These are phyloP conservation scores for Talaromyces wortmannii DNA, from an alignment of 495 filamentous ascomycete species.

Conservation along the genomic window DNA sequence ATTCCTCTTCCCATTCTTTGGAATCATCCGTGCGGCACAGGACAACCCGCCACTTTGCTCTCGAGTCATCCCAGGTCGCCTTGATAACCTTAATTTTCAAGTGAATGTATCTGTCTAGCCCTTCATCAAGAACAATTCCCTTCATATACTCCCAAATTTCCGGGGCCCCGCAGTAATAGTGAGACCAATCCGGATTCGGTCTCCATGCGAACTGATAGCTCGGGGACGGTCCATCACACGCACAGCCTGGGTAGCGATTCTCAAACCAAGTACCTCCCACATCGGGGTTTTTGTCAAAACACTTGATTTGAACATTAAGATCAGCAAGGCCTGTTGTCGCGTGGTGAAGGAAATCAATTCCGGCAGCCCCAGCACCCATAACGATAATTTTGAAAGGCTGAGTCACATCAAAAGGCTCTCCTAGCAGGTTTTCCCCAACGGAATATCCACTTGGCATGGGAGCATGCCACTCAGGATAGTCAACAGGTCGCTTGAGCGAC, in stretches of 20 bases:
- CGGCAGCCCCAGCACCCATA: slow-evolving; percentile 5
- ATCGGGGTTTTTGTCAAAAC: slow-evolving; percentile 35
- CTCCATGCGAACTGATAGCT: slow-evolving; percentile 30
- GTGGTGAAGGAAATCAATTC: slow-evolving; percentile 2
- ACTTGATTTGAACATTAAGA: neutral
- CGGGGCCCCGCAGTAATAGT: slow-evolving; percentile 35
- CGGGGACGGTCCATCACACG: slow-evolving; percentile 24
- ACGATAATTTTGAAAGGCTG: slow-evolving; percentile 1
- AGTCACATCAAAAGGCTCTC: no score
- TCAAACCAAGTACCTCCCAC: slow-evolving; percentile 49
- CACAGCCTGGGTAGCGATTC: slow-evolving; percentile 52
- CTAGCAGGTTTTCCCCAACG: no score
- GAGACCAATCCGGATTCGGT: slow-evolving; percentile 37
- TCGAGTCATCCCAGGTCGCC: slow-evolving; percentile 20
- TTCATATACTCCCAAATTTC: slow-evolving; percentile 48
- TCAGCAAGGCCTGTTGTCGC: neutral
- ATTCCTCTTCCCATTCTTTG: slow-evolving; percentile 28
- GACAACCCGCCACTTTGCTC: slow-evolving; percentile 36
- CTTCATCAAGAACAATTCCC: slow-evolving; percentile 17
- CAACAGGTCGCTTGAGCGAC: no score
- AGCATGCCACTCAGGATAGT: no score
- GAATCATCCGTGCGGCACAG: slow-evolving; percentile 8
- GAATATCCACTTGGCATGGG: no score
- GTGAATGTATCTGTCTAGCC: slow-evolving; percentile 14
- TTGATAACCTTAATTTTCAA: slow-evolving; percentile 11